phyloP scores from a whole-genome alignment of 176 grass and related monocot genomes.

The Hsuehochloa calcarea region DNA sequence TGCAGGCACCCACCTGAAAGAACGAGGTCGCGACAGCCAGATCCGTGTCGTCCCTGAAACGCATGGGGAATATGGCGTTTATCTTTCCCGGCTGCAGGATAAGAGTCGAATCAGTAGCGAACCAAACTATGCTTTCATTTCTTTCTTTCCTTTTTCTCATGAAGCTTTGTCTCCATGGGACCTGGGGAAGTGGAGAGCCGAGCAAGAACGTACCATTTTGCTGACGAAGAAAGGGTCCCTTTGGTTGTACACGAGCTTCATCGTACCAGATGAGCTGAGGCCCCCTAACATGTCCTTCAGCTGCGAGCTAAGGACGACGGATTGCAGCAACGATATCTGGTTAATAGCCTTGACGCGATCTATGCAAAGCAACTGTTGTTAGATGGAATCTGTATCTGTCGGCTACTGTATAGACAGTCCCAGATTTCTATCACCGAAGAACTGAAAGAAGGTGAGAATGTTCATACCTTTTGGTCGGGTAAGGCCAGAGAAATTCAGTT shows the following conservation, averaged over 20 bases:
- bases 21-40: slow-evolving; percentile 75
- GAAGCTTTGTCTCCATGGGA: neutral
- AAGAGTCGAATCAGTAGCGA: neutral
- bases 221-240: slow-evolving; percentile 87
- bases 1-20: slow-evolving; percentile 63
- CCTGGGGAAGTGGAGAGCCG: neutral
- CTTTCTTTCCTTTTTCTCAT: too few species aligned
- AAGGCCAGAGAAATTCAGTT: slow-evolving; percentile 68
- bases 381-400: neutral
- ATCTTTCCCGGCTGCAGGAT: slow-evolving; percentile 53
- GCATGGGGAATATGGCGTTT: slow-evolving; percentile 73
- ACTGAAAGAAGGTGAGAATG: neutral
- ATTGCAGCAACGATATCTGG: slow-evolving; percentile 63
- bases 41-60: slow-evolving; percentile 85
- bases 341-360: slow-evolving; percentile 57
- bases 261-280: slow-evolving; percentile 48
- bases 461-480: slow-evolving; percentile 46
- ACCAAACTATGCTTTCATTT: neutral
- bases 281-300: slow-evolving; percentile 57
- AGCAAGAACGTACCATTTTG: slow-evolving; percentile 47
- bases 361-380: neutral
- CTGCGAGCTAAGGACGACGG: slow-evolving; percentile 67
- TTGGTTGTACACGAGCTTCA: slow-evolving; percentile 68
- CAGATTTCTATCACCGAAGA: neutral
- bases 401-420: neutral